Conservation (phyloP, 352 stramenopile species). For the Albugo laibachii region DNA sequence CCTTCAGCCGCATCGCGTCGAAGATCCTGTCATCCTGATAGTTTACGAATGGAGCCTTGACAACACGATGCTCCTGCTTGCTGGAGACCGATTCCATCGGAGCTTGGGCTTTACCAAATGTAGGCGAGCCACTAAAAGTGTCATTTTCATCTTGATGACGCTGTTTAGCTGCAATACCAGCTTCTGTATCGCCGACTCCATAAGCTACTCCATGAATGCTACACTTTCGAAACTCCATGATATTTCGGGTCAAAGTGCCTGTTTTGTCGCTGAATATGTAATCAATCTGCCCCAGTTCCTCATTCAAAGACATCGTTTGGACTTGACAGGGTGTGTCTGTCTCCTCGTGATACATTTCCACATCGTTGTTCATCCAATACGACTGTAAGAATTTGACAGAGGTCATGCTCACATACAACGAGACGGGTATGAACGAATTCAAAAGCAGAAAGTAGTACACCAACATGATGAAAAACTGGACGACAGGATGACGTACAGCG, state of each 20-base stretch:
- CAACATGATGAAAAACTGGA: constrained; percentile 80
- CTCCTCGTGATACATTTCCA: constrained; percentile 87
- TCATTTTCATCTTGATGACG: constrained; percentile 6
- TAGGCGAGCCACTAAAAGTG: constrained; percentile 4
- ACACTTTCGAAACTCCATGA: constrained; percentile 95
- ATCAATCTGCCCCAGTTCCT: constrained; percentile 86
- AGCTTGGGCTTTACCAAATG: background rate
- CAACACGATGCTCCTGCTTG: constrained; percentile 21
- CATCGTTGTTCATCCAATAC: constrained; percentile 81
- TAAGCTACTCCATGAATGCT: constrained; percentile 88
- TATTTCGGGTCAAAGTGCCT: constrained; percentile 88
- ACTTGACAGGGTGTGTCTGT: constrained; percentile 85
- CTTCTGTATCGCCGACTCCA: constrained; percentile 75
- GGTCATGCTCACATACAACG: constrained; percentile 88
- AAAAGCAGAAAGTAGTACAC: constrained; percentile 88
- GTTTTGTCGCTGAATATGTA: constrained; percentile 92
- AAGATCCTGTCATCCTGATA: constrained; percentile 74
- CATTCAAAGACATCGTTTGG: constrained; percentile 84
- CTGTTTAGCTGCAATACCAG: constrained; percentile 47
- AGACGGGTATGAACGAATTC: constrained; percentile 90
- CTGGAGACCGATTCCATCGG: background rate
- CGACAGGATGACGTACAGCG: constrained; percentile 27
- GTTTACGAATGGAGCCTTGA: constrained; percentile 68
- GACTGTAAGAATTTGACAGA: constrained; percentile 86
- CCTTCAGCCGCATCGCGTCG: constrained; percentile 16